Evolutionary conservation across 1,284 basidiomycete species (phyloP).

Genomic region (Ganoderma sinense): DNA sequence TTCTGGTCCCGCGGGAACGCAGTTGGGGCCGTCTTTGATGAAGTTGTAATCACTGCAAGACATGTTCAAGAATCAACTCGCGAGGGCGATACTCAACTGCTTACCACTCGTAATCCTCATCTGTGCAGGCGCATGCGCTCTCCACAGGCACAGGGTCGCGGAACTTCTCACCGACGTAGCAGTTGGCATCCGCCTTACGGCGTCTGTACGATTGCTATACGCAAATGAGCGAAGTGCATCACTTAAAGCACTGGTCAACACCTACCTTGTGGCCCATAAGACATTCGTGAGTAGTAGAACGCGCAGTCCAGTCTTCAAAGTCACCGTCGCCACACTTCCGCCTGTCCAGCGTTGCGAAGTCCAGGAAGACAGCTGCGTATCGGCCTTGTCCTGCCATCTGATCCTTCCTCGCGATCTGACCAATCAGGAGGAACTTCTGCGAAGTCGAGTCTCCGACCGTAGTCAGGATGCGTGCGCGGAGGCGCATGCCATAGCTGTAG

Average conservation of each 20-base stretch:
- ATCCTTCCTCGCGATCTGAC: conserved; percentile 75
- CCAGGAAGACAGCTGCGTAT: conserved; percentile 82
- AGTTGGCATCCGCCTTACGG: conserved; percentile 85
- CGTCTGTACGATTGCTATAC: conserved; percentile 91
- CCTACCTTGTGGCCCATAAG: conserved; percentile 94
- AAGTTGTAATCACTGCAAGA: conserved; percentile 87
- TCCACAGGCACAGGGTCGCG: conserved; percentile 85
- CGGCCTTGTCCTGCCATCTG: conserved; percentile 62
- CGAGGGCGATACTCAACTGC: conserved; percentile 32
- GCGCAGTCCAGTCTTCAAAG: conserved; percentile 91
- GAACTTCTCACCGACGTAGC: conserved; percentile 94
- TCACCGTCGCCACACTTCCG: conserved; percentile 80
- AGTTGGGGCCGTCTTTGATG: conserved; percentile 74
- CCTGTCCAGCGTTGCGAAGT: conserved; percentile 79
- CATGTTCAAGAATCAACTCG: not conserved
- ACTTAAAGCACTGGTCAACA: not conserved
- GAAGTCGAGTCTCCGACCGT: conserved; percentile 94
- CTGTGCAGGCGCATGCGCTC: conserved; percentile 85
- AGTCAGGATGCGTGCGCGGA: conserved; percentile 81
- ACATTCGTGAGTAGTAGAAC: conserved; percentile 75
- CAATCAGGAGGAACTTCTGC: conserved; percentile 90
- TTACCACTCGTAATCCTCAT: conserved; percentile 94
- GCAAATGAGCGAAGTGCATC: not conserved
- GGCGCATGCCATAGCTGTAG: conserved; percentile 72
- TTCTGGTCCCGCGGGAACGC: conserved; percentile 86